Conservation (phyloP, 169 alveolate genomes). For the Perkinsus chesapeaki region DNA sequence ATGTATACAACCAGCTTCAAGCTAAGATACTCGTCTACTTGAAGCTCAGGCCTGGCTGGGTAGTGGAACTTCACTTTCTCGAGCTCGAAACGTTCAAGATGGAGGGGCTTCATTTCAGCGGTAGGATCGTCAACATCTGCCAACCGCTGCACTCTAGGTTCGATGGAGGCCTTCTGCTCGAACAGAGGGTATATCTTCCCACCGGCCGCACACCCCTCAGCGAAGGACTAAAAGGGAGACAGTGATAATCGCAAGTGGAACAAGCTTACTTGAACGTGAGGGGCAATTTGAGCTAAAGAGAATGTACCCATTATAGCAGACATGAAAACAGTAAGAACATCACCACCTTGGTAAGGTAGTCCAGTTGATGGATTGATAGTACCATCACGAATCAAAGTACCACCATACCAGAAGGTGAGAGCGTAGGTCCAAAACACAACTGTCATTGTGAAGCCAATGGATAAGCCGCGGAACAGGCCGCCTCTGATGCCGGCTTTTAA, state of each 20-base stretch:
- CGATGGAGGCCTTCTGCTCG: not conserved
- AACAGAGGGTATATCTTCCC: not conserved
- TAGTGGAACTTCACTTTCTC: not conserved
- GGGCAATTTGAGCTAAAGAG: slow-evolving; percentile 34
- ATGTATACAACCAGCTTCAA: not conserved
- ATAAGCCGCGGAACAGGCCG: slow-evolving; percentile 28
- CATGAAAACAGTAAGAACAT: slow-evolving; percentile 36
- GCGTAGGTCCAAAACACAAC: slow-evolving; percentile 31
- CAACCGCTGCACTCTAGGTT: not conserved
- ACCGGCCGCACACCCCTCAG: not conserved
- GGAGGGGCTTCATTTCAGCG: not conserved
- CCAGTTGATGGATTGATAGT: not conserved
- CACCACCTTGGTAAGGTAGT: slow-evolving; percentile 24
- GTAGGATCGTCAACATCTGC: not conserved
- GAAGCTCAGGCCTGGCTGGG: not conserved
- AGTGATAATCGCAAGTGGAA: not conserved
- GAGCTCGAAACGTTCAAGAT: not conserved
- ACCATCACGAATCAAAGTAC: slow-evolving; percentile 21
- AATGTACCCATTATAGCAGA: slow-evolving; percentile 42
- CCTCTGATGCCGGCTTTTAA: slow-evolving; percentile 12
- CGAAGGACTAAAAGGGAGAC: not conserved
- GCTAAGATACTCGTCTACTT: too few species aligned
- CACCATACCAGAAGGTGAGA: slow-evolving; percentile 49
- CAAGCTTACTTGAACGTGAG: slow-evolving; percentile 19
- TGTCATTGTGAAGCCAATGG: slow-evolving; percentile 19